These are phyloP conservation scores for Chenopodium quinoa DNA, from an alignment of 148 eudicot genomes.

Conservation along the genomic window DNA sequence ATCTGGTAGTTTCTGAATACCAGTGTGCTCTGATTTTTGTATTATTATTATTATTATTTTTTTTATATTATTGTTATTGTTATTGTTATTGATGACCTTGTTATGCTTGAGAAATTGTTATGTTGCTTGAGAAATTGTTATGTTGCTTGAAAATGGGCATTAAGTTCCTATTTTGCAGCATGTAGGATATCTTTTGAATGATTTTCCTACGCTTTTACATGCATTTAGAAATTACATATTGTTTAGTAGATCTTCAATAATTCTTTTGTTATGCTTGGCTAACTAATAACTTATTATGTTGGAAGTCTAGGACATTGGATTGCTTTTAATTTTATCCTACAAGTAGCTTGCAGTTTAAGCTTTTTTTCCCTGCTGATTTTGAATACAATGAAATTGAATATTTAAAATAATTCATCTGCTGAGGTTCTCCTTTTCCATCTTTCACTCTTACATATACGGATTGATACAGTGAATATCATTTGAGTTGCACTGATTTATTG, in stretches of 20 bases:
- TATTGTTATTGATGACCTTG: background rate
- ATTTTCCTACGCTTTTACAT: background rate
- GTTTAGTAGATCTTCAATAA: background rate
- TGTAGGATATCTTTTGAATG: background rate
- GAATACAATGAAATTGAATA: background rate
- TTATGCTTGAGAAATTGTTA: background rate
- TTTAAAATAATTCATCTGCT: background rate
- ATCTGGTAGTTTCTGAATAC: background rate
- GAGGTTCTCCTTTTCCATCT: background rate
- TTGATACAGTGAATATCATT: background rate
- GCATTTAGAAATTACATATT: background rate
- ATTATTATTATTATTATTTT: background rate
- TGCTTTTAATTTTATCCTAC: background rate
- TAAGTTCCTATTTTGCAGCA: background rate
- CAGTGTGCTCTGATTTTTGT: background rate
- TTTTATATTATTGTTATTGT: no score
- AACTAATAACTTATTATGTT: background rate
- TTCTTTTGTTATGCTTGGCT: background rate
- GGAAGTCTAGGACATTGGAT: background rate
- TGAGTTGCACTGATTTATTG: background rate
- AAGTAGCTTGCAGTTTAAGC: background rate
- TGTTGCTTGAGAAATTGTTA: background rate
- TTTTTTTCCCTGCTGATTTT: background rate
- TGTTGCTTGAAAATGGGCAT: background rate
- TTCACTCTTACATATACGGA: background rate